Percentiles rank a stretch among this genome's conserved stretches.
These are phyloP conservation scores for Sphagnum fallax DNA, from an alignment of 228 moss, liverwort and hornwort genomes.

Conservation along the genomic window DNA sequence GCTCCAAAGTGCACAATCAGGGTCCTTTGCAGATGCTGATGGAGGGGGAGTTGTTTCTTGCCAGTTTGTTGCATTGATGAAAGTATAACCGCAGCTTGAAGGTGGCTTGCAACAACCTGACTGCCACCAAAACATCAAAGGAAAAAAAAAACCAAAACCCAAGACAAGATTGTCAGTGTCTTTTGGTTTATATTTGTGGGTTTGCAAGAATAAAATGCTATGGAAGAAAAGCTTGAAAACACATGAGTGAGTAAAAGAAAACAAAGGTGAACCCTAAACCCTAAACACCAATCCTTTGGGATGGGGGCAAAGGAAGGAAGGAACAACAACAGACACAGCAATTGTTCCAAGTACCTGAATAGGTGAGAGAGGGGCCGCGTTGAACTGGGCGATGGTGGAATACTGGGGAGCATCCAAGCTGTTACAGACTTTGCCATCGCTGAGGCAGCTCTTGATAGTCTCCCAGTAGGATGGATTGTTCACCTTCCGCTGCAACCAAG, in stretches of 20 bases:
- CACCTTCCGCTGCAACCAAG: slow-evolving; percentile 81
- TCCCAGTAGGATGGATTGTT: slow-evolving; percentile 63
- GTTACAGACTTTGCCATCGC: slow-evolving; percentile 70
- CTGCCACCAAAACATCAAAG: slow-evolving; percentile 21
- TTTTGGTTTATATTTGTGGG: too few relatives aligned
- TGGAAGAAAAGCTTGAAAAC: too few relatives aligned
- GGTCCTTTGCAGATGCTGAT: slow-evolving; percentile 15
- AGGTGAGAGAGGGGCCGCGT: slow-evolving; percentile 59
- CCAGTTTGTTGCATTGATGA: slow-evolving; percentile 69
- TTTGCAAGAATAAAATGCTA: too few relatives aligned
- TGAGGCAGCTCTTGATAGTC: slow-evolving; percentile 75
- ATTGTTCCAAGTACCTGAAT: slow-evolving; percentile 39
- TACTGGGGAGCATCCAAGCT: slow-evolving; percentile 36
- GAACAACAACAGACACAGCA: too few relatives aligned
- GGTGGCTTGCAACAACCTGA: slow-evolving; percentile 98
- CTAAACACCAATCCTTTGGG: too few relatives aligned
- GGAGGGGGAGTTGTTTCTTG: not conserved
- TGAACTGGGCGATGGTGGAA: slow-evolving; percentile 41
- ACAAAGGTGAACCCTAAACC: too few relatives aligned
- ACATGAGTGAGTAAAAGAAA: too few relatives aligned
- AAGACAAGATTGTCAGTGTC: too few relatives aligned
- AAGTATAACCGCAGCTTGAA: slow-evolving; percentile 54
- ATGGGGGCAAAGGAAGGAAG: too few relatives aligned
- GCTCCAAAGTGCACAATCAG: slow-evolving; percentile 65
- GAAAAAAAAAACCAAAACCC: too few relatives aligned